Evolutionary conservation across 2,329 filamentous ascomycete species (phyloP).

Genomic region (Paecilomyces variotii): DNA sequence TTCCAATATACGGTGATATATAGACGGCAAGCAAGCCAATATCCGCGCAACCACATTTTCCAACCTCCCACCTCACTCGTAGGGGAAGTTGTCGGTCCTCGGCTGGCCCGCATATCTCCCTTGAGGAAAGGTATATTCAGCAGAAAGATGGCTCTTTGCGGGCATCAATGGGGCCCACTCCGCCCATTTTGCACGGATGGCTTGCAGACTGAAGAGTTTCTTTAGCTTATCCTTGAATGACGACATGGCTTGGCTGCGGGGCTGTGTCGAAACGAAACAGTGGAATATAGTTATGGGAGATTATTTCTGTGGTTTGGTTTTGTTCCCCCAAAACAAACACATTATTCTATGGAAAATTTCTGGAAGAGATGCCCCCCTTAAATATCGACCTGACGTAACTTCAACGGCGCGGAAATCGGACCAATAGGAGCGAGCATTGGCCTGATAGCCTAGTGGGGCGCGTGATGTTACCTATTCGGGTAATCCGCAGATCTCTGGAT

Average conservation of each 20-base stretch:
- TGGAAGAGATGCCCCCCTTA: no score
- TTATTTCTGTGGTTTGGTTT: no score
- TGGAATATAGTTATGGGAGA: background rate
- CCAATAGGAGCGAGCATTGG: background rate
- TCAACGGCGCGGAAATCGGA: background rate
- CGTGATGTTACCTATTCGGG: background rate
- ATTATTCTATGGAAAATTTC: background rate
- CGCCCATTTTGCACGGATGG: background rate
- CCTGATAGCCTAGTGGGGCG: background rate
- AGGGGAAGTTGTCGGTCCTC: background rate
- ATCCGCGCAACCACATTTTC: background rate
- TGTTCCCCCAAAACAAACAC: background rate
- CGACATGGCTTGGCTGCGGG: background rate
- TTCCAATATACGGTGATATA: background rate
- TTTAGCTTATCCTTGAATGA: background rate
- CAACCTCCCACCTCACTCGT: background rate
- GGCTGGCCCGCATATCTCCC: background rate
- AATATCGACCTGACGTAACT: background rate
- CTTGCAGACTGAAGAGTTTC: background rate
- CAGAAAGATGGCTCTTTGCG: background rate
- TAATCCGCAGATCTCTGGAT: background rate
- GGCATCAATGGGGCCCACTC: background rate
- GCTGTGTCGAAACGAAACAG: background rate
- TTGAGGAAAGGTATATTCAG: background rate
- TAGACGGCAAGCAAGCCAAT: background rate